Base-by-base conservation (phyloP, 805 yeast genomes). In the Metahyphopichia silvanorum region DNA sequence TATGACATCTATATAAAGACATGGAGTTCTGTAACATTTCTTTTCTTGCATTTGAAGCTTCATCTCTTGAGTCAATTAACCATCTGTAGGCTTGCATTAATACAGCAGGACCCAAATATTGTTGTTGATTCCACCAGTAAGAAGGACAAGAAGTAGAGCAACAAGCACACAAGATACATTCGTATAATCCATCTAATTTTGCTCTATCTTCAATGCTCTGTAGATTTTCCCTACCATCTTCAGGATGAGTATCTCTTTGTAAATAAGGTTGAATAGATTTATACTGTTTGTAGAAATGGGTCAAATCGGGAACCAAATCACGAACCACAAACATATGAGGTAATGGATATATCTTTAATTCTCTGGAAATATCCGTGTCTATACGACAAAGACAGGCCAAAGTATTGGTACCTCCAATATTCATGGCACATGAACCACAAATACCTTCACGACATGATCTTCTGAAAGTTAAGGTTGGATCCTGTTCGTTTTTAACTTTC, bases 71-170 rank as follows among this genome's bases (percentile, higher is more conserved):
- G 66, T 93, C 98, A 41, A 88, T 79, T 74, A 93, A 80, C 98
- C 98, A 93, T 74, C 98, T 83, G 77, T 81, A 93, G 35, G 98
- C 97, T 75, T 93, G 98, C 96, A 93, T 86, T 63, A 93, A 77
- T 34, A 93, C 98, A 19, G 98, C 98, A 16, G 98, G 98, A 37
- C 98, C 98, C 51, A 93, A 72, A 69, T 93, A 93, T 73, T 93
- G 95, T 68, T 89, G 95, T 71, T 87, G 96, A 71, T 93, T 93
- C 98, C 98, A 93, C 98, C 98, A 93, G 77, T 93, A 93, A 3
- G 98, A 89, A 34, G 98, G 98, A 73, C 98, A 93, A 13, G 98
- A 82, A 32, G 98, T 93, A 21, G 97, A 89, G 68, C 98, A 91
- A 70, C 98, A 89, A 8, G 98, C 98, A 72, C 98, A 91, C 58